Conservation (phyloP, 2,329 filamentous ascomycete genomes). For the Apiospora malaysiana region DNA sequence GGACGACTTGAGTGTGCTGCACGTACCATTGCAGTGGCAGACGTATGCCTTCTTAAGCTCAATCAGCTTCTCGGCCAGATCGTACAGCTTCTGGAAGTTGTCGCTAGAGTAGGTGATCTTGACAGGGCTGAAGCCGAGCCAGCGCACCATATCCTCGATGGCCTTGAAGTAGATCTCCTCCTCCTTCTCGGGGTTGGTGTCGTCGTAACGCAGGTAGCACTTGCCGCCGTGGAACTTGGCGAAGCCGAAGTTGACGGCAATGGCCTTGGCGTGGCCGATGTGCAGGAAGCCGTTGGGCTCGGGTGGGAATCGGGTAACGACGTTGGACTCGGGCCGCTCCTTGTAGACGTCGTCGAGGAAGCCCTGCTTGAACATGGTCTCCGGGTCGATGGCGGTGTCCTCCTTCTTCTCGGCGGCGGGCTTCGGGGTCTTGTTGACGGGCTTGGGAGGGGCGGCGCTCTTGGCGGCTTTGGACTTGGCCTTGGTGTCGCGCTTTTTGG, state of each 20-base stretch:
- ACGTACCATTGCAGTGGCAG: slow-evolving; percentile 76
- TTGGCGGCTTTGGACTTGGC: slow-evolving; percentile 58
- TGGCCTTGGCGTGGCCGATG: slow-evolving; percentile 94
- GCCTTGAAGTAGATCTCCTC: slow-evolving; percentile 87
- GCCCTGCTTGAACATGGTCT: slow-evolving; percentile 80
- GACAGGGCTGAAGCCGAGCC: slow-evolving; percentile 83
- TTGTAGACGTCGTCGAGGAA: slow-evolving; percentile 77
- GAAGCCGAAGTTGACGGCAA: slow-evolving; percentile 96
- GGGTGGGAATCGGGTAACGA: slow-evolving; percentile 78
- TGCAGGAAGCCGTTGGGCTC: slow-evolving; percentile 95
- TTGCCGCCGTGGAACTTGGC: slow-evolving; percentile 82
- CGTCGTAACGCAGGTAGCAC: slow-evolving; percentile 83
- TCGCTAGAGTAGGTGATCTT: slow-evolving; percentile 88
- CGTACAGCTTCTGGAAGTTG: slow-evolving; percentile 87
- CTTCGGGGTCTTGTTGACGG: slow-evolving; percentile 34
- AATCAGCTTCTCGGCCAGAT: slow-evolving; percentile 86
- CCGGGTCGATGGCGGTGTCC: slow-evolving; percentile 54
- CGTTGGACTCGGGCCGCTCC: slow-evolving; percentile 65
- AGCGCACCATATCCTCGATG: slow-evolving; percentile 87
- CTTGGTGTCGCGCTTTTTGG: slow-evolving; percentile 64
- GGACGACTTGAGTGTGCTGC: background rate
- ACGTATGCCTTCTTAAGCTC: slow-evolving; percentile 76
- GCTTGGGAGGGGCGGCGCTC: slow-evolving; percentile 40
- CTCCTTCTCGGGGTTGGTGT: slow-evolving; percentile 94
- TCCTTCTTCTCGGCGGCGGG: slow-evolving; percentile 45